phyloP scores from a whole-genome alignment of 2,329 filamentous ascomycete species.

The Neocatenulostroma microsporum region DNA sequence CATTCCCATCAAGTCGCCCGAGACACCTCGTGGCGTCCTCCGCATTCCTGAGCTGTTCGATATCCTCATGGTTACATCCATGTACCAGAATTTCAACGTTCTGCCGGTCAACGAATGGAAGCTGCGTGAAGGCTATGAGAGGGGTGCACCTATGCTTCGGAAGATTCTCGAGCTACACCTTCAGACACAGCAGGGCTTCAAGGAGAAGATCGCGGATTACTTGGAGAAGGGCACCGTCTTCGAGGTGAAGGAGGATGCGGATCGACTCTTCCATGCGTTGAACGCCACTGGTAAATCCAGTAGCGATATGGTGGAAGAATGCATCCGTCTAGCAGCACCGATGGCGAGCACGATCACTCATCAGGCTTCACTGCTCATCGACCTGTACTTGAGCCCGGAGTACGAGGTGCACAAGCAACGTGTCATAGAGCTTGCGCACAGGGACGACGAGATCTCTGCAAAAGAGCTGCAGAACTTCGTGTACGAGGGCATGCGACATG shows the following conservation, averaged over 20 bases:
- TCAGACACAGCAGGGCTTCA: constrained; percentile 35
- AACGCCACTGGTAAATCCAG: constrained; percentile 40
- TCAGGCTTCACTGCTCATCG: constrained; percentile 47
- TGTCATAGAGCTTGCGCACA: constrained; percentile 44
- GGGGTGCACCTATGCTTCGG: constrained; percentile 33
- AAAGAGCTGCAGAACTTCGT: constrained; percentile 47
- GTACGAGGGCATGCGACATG: constrained; percentile 49
- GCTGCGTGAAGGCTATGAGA: constrained; percentile 38
- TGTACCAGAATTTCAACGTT: constrained; percentile 50
- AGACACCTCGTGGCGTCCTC: constrained; percentile 51
- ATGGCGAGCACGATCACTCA: constrained; percentile 46
- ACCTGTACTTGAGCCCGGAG: constrained; percentile 43
- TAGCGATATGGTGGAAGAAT: constrained; percentile 44
- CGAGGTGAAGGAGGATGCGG: constrained; percentile 44
- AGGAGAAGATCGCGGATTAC: constrained; percentile 40
- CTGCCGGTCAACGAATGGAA: constrained; percentile 43
- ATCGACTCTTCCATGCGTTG: constrained; percentile 46
- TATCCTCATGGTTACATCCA: constrained; percentile 39
- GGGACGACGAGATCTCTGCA: constrained; percentile 35
- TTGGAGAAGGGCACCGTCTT: constrained; percentile 43
- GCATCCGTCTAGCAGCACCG: constrained; percentile 44
- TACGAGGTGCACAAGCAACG: constrained; percentile 46
- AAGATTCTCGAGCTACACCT: constrained; percentile 40
- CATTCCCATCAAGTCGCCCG: constrained; percentile 57
- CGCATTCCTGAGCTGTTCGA: constrained; percentile 42